phyloP scores from a whole-genome alignment of 2,329 filamentous ascomycete genomes.

The Tothia fuscella region DNA sequence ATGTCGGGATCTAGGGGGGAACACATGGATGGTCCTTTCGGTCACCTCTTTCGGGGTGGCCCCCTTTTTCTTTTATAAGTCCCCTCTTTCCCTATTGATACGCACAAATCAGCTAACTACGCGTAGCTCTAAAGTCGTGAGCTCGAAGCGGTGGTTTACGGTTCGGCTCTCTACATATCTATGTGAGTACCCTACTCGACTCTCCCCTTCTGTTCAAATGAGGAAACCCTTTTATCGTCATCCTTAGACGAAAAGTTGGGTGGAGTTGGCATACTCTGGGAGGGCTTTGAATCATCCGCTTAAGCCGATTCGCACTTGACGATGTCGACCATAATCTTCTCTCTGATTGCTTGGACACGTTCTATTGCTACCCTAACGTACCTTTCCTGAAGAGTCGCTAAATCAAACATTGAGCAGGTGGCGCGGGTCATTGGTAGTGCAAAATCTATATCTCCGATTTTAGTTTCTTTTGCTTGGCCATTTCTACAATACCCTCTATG shows the following conservation, averaged over 20 bases:
- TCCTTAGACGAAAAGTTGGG: slow-evolving; percentile 69
- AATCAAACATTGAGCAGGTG: no score
- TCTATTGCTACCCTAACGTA: no score
- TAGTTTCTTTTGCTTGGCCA: no score
- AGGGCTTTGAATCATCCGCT: slow-evolving; percentile 3
- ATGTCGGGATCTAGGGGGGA: background rate
- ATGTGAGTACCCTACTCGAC: background rate
- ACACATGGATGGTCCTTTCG: background rate
- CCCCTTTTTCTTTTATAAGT: slow-evolving; percentile 7
- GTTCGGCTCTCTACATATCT: background rate
- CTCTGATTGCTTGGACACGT: no score
- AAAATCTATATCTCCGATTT: no score
- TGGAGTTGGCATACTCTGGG: slow-evolving; percentile 2
- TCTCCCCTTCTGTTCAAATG: slow-evolving; percentile 37
- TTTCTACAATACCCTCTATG: no score
- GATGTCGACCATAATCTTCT: slow-evolving; percentile 9
- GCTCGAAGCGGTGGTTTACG: background rate
- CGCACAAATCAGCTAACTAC: background rate
- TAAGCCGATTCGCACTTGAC: background rate
- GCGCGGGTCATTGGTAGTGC: no score
- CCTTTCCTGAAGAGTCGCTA: no score
- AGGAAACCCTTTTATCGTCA: slow-evolving; percentile 90
- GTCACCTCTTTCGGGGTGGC: slow-evolving; percentile 6
- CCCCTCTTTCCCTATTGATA: background rate
- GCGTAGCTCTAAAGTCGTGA: background rate